Percentiles rank a stretch among this genome's conserved stretches.
phyloP scores from a whole-genome alignment of 371 early-diverging fungal species.

The Actinomortierella wolfii region DNA sequence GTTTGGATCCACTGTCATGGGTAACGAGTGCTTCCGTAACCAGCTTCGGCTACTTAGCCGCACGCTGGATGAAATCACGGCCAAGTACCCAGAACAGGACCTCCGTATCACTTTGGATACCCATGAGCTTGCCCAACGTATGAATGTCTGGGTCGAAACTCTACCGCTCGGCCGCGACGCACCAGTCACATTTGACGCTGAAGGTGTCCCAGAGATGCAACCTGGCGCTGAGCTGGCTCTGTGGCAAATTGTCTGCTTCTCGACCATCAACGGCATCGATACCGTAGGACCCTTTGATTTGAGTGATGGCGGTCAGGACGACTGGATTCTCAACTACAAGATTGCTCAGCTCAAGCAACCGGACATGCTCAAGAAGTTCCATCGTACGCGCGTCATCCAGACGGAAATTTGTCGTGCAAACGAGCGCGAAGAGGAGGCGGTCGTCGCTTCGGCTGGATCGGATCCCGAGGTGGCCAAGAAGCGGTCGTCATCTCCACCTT shows the following conservation, averaged over 20 bases:
- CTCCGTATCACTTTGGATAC: slow-evolving; percentile 42
- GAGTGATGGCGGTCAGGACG: slow-evolving; percentile 25
- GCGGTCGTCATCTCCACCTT: too few relatives aligned
- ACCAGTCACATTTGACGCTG: slow-evolving; percentile 19
- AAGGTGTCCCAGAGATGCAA: slow-evolving; percentile 38
- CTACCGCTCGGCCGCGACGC: slow-evolving; percentile 27
- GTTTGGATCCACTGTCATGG: slow-evolving; percentile 80
- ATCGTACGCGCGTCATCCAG: slow-evolving; percentile 34
- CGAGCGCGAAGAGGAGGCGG: slow-evolving; percentile 20
- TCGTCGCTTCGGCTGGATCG: slow-evolving; percentile 5
- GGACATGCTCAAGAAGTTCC: slow-evolving; percentile 43
- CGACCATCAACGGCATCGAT: slow-evolving; percentile 26
- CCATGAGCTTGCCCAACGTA: slow-evolving; percentile 38
- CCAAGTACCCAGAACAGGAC: slow-evolving; percentile 63
- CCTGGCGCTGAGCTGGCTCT: slow-evolving; percentile 35
- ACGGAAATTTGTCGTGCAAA: slow-evolving; percentile 28
- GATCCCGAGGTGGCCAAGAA: not conserved
- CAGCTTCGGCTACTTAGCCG: slow-evolving; percentile 64
- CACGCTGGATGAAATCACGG: slow-evolving; percentile 66
- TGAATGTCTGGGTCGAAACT: slow-evolving; percentile 48
- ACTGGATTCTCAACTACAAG: slow-evolving; percentile 42
- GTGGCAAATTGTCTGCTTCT: slow-evolving; percentile 46
- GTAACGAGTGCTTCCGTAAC: slow-evolving; percentile 71
- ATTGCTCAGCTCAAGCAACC: slow-evolving; percentile 40
- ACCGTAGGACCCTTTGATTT: slow-evolving; percentile 38